Evolutionary conservation across 441 rosid genomes (phyloP).

Genomic region (Corymbia calophylla): DNA sequence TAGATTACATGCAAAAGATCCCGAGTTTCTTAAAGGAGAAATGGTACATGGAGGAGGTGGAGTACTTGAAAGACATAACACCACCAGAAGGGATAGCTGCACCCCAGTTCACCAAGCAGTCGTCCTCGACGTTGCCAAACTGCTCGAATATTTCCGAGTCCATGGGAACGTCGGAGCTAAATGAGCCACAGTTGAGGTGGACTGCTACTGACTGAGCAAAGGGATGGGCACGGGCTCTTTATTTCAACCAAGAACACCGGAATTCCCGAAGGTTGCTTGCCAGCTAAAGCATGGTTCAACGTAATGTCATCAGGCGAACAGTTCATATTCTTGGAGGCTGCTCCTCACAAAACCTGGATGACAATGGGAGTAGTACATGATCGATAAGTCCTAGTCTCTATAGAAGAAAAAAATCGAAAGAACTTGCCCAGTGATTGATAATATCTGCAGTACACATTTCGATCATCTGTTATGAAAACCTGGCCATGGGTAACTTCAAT

Average conservation of each 20-base stretch:
- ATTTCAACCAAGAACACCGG: slow-evolving; percentile 23
- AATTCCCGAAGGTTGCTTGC: slow-evolving; percentile 2
- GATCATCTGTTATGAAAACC: neutral
- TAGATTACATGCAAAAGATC: neutral
- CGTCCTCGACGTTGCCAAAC: neutral
- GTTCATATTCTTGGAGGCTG: neutral
- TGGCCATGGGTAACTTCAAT: neutral
- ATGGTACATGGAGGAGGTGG: slow-evolving; percentile 9
- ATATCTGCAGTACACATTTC: neutral
- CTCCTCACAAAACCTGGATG: neutral
- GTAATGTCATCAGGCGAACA: neutral
- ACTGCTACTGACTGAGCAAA: slow-evolving; percentile 5
- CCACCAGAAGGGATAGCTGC: slow-evolving; percentile 12
- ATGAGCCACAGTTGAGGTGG: slow-evolving; percentile 19
- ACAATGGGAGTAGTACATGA: neutral
- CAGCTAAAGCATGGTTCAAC: neutral
- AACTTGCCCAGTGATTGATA: neutral
- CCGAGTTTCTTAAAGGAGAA: slow-evolving; percentile 5
- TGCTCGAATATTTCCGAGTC: slow-evolving; percentile 13
- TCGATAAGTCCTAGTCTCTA: neutral
- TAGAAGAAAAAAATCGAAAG: neutral
- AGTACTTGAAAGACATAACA: slow-evolving; percentile 17
- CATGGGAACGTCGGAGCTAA: slow-evolving; percentile 10
- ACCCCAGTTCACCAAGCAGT: slow-evolving; percentile 22
- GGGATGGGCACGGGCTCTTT: slow-evolving; percentile 7